Percentiles rank a stretch among this genome's conserved stretches.
These are phyloP conservation scores for Pleomassaria siparia DNA, from an alignment of 2,329 filamentous ascomycete species.

Conservation along the genomic window DNA sequence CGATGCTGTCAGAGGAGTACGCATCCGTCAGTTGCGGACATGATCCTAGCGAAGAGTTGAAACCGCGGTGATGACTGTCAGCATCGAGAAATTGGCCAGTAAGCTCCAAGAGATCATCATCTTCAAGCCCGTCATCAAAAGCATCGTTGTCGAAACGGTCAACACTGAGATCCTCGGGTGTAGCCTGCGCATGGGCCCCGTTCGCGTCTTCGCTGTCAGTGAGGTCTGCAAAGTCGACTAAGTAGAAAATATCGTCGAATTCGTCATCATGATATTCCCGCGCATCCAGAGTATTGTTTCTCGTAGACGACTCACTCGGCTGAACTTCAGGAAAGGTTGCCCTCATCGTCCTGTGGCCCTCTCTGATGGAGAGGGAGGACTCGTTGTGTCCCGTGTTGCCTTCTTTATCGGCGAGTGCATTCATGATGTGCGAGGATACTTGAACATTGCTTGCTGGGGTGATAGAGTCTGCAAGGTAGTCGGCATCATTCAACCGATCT, in stretches of 20 bases:
- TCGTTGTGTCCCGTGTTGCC: no score
- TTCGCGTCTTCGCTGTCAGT: neutral
- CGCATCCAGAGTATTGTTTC: neutral
- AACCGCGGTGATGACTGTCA: neutral
- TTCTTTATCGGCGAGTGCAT: no score
- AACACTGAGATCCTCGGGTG: neutral
- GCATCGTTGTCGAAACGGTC: conserved; percentile 7
- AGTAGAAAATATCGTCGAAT: conserved; percentile 14
- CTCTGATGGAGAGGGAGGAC: no score
- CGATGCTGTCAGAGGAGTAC: neutral
- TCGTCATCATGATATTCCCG: conserved; percentile 10
- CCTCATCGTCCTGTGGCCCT: no score
- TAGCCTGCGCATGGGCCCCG: neutral
- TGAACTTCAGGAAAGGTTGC: neutral
- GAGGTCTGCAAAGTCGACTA: conserved; percentile 7
- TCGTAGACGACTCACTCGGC: neutral
- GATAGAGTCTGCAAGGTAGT: no score
- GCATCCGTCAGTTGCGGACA: neutral
- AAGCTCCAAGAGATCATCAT: conserved; percentile 26
- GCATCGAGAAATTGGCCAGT: conserved; percentile 1
- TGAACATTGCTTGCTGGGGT: no score
- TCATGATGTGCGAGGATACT: no score
- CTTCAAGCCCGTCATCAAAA: conserved; percentile 26
- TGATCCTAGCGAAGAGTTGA: neutral
- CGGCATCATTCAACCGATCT: neutral